Percentiles rank a stretch among this genome's conserved stretches.
phyloP scores from a whole-genome alignment of 2,329 filamentous ascomycete species.

The Neurospora sp. region DNA sequence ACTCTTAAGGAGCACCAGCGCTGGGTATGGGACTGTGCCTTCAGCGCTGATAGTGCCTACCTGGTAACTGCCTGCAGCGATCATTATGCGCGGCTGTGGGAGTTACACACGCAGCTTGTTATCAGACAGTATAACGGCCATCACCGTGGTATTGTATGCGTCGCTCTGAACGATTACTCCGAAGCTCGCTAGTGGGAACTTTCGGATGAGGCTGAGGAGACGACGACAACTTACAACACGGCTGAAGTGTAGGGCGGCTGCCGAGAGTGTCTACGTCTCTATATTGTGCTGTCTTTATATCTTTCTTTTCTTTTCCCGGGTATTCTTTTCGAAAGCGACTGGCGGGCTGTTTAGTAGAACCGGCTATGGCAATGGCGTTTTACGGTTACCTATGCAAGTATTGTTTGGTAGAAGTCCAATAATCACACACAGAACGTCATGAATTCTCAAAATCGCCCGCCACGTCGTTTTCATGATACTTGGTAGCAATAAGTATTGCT shows the following conservation, averaged over 20 bases:
- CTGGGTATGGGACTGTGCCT: slow-evolving; percentile 97
- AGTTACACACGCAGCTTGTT: slow-evolving; percentile 75
- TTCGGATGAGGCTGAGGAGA: not conserved
- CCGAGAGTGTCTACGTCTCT: not conserved
- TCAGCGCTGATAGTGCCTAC: slow-evolving; percentile 87
- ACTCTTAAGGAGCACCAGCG: slow-evolving; percentile 85
- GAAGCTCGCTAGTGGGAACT: slow-evolving; percentile 34
- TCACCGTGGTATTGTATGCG: slow-evolving; percentile 83
- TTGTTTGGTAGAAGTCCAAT: not conserved
- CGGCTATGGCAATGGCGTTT: not conserved
- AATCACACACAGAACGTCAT: not conserved
- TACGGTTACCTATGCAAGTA: not conserved
- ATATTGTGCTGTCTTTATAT: no score
- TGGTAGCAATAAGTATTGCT: not conserved
- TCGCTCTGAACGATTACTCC: slow-evolving; percentile 81
- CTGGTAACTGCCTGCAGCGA: slow-evolving; percentile 89
- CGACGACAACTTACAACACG: not conserved
- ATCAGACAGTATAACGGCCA: slow-evolving; percentile 95
- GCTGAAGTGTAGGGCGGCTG: not conserved
- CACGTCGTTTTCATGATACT: not conserved
- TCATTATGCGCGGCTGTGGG: slow-evolving; percentile 88
- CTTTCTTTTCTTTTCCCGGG: not conserved
- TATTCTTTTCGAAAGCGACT: not conserved
- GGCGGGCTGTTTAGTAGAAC: not conserved
- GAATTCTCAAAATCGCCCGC: not conserved